These are phyloP conservation scores for Graphium sp. DNA, from an alignment of 2,329 filamentous ascomycete species.

Conservation along the genomic window DNA sequence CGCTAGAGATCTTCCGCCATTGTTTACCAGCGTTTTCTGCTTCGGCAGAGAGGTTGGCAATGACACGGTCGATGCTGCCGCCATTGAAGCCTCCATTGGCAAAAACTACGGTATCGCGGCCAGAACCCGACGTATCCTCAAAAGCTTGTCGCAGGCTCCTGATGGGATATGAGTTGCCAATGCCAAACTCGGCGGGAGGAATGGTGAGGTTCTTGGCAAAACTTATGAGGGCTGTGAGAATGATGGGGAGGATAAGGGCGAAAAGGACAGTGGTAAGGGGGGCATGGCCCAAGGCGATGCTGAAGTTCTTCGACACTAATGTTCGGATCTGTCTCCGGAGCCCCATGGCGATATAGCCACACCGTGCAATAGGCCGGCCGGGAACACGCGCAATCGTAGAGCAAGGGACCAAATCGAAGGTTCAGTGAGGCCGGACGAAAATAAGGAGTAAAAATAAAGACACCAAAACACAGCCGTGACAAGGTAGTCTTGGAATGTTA, in stretches of 20 bases:
- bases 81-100: slow-evolving; percentile 57
- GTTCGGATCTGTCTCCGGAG: slow-evolving; percentile 42
- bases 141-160: slow-evolving; percentile 50
- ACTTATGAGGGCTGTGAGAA: slow-evolving; percentile 40
- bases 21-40: slow-evolving; percentile 38
- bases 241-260: slow-evolving; percentile 41
- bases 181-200: slow-evolving; percentile 58
- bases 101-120: slow-evolving; percentile 56
- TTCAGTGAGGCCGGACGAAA: too few relatives aligned
- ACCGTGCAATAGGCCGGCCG: too few relatives aligned
- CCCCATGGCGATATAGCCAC: slow-evolving; percentile 28
- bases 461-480: too few relatives aligned
- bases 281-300: slow-evolving; percentile 39
- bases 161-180: slow-evolving; percentile 44
- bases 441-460: too few relatives aligned
- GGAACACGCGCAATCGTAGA: neutral
- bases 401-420: too few relatives aligned
- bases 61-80: slow-evolving; percentile 57
- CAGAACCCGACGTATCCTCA: slow-evolving; percentile 28
- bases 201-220: slow-evolving; percentile 75
- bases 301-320: slow-evolving; percentile 43
- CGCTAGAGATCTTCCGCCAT: slow-evolving; percentile 33
- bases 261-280: slow-evolving; percentile 31
- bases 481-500: too few relatives aligned
- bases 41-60: slow-evolving; percentile 42